phyloP scores from a whole-genome alignment of 2,329 filamentous ascomycete species.

The Ascochyta koolunga region DNA sequence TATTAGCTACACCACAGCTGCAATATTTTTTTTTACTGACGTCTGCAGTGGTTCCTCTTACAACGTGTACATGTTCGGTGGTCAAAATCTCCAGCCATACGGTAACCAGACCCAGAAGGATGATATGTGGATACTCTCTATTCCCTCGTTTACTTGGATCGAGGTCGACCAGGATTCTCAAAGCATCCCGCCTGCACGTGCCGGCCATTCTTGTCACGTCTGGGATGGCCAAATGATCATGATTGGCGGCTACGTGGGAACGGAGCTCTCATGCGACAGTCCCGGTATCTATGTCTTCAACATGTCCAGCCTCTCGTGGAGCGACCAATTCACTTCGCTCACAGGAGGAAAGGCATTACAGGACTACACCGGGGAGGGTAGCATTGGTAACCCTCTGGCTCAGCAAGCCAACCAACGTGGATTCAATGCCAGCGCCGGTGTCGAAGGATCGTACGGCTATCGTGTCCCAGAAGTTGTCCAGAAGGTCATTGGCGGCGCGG shows the following conservation, averaged over 20 bases:
- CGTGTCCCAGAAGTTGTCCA: slow-evolving; percentile 69
- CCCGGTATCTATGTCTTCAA: slow-evolving; percentile 80
- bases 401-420: slow-evolving; percentile 59
- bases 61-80: slow-evolving; percentile 79
- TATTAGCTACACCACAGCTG: not conserved
- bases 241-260: slow-evolving; percentile 72
- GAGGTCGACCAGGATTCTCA: slow-evolving; percentile 61
- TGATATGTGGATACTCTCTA: slow-evolving; percentile 79
- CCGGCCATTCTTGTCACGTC: slow-evolving; percentile 76
- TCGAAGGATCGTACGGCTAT: slow-evolving; percentile 70
- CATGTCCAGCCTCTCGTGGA: slow-evolving; percentile 71
- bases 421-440: slow-evolving; percentile 60
- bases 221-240: slow-evolving; percentile 84
- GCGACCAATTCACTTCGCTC: slow-evolving; percentile 70
- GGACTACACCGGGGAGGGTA: slow-evolving; percentile 32
- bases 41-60: slow-evolving; percentile 67
- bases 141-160: slow-evolving; percentile 83
- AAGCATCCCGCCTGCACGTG: slow-evolving; percentile 62
- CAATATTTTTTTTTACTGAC: slow-evolving; percentile 15
- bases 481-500: slow-evolving; percentile 70
- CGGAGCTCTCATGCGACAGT: slow-evolving; percentile 66
- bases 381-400: slow-evolving; percentile 53
- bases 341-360: slow-evolving; percentile 60
- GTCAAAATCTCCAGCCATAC: slow-evolving; percentile 72
- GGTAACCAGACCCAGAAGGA: slow-evolving; percentile 66